Percentiles rank a stretch among this genome's conserved stretches.
phyloP scores from a whole-genome alignment of 2,329 filamentous ascomycete species.

The Cercospora berteroae region DNA sequence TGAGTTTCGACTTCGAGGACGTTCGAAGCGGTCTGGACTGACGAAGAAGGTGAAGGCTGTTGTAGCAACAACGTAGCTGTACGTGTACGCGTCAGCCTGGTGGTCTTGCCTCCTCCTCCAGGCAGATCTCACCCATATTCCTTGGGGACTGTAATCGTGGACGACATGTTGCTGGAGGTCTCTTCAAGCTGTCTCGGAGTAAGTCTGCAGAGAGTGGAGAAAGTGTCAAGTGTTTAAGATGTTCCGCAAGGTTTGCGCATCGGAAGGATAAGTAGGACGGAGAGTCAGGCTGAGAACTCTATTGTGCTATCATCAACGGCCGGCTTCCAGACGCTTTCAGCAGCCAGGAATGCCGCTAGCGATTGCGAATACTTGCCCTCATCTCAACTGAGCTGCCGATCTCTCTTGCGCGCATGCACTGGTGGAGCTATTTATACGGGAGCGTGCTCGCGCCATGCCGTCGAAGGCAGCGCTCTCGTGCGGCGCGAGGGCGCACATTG shows the following conservation, averaged over 20 bases:
- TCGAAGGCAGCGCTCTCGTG: background rate
- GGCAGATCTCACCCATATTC: constrained; percentile 48
- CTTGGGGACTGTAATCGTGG: constrained; percentile 46
- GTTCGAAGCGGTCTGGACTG: background rate
- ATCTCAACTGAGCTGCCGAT: background rate
- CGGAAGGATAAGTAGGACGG: background rate
- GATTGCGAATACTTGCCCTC: background rate
- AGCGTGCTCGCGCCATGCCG: constrained; percentile 5
- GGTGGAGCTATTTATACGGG: constrained; percentile 5
- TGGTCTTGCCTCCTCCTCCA: background rate
- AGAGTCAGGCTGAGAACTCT: background rate
- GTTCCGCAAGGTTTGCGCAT: background rate
- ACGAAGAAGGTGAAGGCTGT: constrained; percentile 54
- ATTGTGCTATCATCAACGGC: background rate
- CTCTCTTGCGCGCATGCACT: constrained; percentile 5
- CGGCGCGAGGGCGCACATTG: background rate
- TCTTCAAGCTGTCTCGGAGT: background rate
- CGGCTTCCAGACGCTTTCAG: background rate
- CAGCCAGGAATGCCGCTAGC: background rate
- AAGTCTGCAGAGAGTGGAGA: background rate
- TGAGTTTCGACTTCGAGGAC: constrained; percentile 5
- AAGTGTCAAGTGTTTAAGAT: background rate
- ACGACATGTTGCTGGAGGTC: constrained; percentile 13
- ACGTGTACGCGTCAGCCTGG: constrained; percentile 6
- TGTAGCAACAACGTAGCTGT: constrained; percentile 56